phyloP scores from a whole-genome alignment of 805 yeast genomes.

The Saccharomycopsis oosterbeekiorum region DNA sequence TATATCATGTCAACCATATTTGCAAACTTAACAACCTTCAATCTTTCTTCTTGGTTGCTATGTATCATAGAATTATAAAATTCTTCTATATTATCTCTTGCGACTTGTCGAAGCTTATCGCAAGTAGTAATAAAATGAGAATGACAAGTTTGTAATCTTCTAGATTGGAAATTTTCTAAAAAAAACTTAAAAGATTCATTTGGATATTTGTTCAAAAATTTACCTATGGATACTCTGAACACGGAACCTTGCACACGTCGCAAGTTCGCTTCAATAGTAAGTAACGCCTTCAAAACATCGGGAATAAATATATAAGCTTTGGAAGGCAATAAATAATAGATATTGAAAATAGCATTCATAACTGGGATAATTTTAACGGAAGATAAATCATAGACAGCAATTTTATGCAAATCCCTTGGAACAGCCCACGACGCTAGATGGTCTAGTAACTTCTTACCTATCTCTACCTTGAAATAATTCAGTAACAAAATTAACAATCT shows the following conservation, averaged over 20 bases:
- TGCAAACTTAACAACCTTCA: constrained; percentile 55
- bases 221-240: constrained; percentile 82
- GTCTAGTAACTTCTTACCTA: constrained; percentile 85
- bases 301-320: constrained; percentile 89
- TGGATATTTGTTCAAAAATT: constrained; percentile 75
- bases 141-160: constrained; percentile 38
- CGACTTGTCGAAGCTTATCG: constrained; percentile 43
- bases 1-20: constrained; percentile 59
- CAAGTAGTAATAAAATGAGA: constrained; percentile 57
- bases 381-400: constrained; percentile 71
- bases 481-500: constrained; percentile 76
- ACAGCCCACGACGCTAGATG: constrained; percentile 96
- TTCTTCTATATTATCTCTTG: constrained; percentile 41
- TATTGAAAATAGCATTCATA: constrained; percentile 80
- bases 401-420: constrained; percentile 61
- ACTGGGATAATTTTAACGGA: constrained; percentile 77
- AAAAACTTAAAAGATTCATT: constrained; percentile 65
- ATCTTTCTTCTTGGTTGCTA: constrained; percentile 41
- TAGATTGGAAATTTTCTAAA: constrained; percentile 50
- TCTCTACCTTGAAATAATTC: constrained; percentile 92
- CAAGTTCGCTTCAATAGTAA: constrained; percentile 69
- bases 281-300: constrained; percentile 67
- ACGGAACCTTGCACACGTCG: constrained; percentile 84
- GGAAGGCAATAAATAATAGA: constrained; percentile 85
- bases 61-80: constrained; percentile 36